Base-by-base conservation (phyloP, 495 filamentous ascomycete genomes). In the Penicillium ochrochloron region DNA sequence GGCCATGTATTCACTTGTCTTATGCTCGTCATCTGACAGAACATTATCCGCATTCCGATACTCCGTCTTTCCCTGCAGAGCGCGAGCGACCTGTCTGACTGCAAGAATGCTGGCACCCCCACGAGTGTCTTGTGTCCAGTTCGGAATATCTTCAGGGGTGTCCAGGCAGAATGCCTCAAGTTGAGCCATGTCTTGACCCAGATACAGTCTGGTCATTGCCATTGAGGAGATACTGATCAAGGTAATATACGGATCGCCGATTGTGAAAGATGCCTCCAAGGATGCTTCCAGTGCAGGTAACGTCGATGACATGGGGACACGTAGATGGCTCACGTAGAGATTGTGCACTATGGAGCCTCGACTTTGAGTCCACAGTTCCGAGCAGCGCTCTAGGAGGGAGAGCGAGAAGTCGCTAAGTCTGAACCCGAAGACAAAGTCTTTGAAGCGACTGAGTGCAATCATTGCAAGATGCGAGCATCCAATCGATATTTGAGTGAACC, bases 11-110 rank as follows among this genome's bases (percentile, higher is more conserved):
- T 85, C 73, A 17, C 61, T 55, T 5, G 87, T 82, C 62, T 85
- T 81, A 71, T 96, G 92, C 12, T 88, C 77, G 7, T 87, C 85
- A 68, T 96, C 93, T 46, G 82, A 86, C 80, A 96, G 83, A 29
- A 94, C 80, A 29, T 82, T 80, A 0, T 84, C 73, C 3, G 90
- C 74, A 11, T 77, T 76, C 2, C 76, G 73, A 23, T 76, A 81
- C n/a, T 82, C 78, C 0, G 93, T 96, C 74, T 94, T 96, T 41
- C 93, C 93, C 78, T 94, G 91, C 33, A 97, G 75, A 19, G 93
- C 91, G 17, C 92, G 84, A 52, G 86, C 86, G 59, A 89, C 88
- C 77, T 96, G 92, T 66, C 78, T 72, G 15, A 91, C 82, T 23
- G 86, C 82, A 61, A 92, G 83, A 12, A 96, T 81, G 65, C 91